Conservation (phyloP, 208 protist species). For the Leishmania tropica region DNA sequence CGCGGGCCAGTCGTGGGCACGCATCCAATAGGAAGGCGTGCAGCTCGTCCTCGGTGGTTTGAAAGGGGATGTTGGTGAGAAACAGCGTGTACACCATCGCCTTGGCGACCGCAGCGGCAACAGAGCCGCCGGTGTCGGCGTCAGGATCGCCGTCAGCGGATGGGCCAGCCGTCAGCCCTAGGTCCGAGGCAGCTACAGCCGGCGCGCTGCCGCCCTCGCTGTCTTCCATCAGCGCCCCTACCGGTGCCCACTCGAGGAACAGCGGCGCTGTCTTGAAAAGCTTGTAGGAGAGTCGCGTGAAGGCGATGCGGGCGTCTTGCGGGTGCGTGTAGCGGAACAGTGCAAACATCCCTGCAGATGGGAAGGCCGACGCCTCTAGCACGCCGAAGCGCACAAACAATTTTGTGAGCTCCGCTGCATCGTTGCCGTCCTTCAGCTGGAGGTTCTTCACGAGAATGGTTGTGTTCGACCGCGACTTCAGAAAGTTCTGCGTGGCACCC, state of each 20-base stretch:
- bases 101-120: conserved; percentile 8
- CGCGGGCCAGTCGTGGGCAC: conserved; percentile 93
- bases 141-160: not conserved
- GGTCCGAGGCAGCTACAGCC: conserved; percentile 10
- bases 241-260: conserved; percentile 98
- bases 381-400: conserved; percentile 74
- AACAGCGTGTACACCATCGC: conserved; percentile 73
- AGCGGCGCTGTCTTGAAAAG: conserved; percentile 94
- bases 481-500: conserved; percentile 54
- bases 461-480: conserved; percentile 78
- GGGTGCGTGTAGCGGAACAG: conserved; percentile 77
- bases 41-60: conserved; percentile 76
- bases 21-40: conserved; percentile 70
- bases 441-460: conserved; percentile 88
- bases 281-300: conserved; percentile 95
- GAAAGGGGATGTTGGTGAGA: conserved; percentile 88
- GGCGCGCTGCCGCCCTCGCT: conserved; percentile 15
- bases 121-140: conserved; percentile 6
- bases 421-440: conserved; percentile 45
- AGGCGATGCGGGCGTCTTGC: conserved; percentile 92
- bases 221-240: conserved; percentile 78
- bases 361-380: conserved; percentile 75
- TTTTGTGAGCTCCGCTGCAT: conserved; percentile 61
- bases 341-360: conserved; percentile 63
- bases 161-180: conserved; percentile 13